Conservation (phyloP, 345 rosid genomes). For the Salix dunnii region DNA sequence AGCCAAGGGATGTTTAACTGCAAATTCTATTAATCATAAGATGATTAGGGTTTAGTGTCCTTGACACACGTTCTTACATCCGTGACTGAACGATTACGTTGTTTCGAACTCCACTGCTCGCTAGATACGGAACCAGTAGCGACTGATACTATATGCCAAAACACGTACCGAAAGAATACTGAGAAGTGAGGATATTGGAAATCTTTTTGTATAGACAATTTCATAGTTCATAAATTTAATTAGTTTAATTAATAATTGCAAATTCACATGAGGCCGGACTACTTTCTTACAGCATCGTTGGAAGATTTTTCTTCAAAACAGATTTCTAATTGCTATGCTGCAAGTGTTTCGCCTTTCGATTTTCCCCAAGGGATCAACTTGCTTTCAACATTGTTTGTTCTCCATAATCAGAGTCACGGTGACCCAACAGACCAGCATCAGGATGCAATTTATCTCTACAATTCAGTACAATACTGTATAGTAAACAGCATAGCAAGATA, state of each 20-base stretch:
- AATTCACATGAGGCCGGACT: not conserved
- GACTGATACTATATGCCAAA: not conserved
- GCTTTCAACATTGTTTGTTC: slow-evolving; percentile 64
- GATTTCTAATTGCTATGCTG: slow-evolving; percentile 23
- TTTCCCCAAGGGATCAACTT: slow-evolving; percentile 53
- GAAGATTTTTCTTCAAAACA: slow-evolving; percentile 8
- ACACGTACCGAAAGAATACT: not conserved
- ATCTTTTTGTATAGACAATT: not conserved
- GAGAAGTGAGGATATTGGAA: not conserved
- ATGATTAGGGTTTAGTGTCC: not conserved
- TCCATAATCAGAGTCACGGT: slow-evolving; percentile 69
- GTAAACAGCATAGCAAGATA: slow-evolving; percentile 77
- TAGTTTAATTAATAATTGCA: not conserved
- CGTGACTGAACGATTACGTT: not conserved
- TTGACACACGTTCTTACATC: not conserved
- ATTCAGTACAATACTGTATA: slow-evolving; percentile 81
- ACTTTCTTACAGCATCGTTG: not conserved
- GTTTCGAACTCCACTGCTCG: not conserved
- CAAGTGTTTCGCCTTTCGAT: slow-evolving; percentile 52
- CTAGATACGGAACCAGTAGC: not conserved
- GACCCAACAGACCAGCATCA: slow-evolving; percentile 58
- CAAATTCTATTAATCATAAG: too few species aligned
- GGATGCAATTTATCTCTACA: slow-evolving; percentile 65
- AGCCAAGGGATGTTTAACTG: too few species aligned
- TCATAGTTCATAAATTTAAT: not conserved